Evolutionary conservation across 1,139 yeast species (phyloP).

Genomic region (Candida buenavistaensis): DNA sequence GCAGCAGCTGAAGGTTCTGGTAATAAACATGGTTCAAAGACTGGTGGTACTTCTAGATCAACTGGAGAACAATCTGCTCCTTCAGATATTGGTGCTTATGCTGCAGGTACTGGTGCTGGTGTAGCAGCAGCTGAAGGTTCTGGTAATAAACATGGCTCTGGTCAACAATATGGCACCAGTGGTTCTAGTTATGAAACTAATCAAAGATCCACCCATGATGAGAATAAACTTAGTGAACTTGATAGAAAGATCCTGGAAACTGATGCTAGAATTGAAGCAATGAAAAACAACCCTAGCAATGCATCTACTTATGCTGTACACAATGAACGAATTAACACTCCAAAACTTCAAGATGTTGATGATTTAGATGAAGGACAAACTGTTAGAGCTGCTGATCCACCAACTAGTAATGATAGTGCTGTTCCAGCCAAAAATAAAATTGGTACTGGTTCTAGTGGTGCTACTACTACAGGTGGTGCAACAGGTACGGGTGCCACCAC

Average conservation of each 20-base stretch:
- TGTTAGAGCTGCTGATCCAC: slow-evolving; percentile 4
- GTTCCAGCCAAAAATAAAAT: slow-evolving; percentile 1
- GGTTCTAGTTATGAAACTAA: no score
- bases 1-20: slow-evolving; percentile 6
- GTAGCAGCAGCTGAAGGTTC: slow-evolving; percentile 6
- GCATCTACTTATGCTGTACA: slow-evolving; percentile 19
- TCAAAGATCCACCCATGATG: no score
- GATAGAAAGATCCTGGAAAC: slow-evolving; percentile 12
- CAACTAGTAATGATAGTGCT: slow-evolving; percentile 7
- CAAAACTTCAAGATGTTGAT: slow-evolving; percentile 12
- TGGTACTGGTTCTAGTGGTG: slow-evolving; percentile 7
- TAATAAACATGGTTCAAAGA: no score
- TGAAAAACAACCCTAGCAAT: slow-evolving; percentile 13
- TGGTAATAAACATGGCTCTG: no score
- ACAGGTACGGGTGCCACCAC: no score
- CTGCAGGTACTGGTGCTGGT: slow-evolving; percentile 6
- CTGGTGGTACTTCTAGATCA: no score
- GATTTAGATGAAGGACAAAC: slow-evolving; percentile 10
- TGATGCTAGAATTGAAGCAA: slow-evolving; percentile 10
- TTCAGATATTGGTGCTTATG: no score
- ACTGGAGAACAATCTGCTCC: no score
- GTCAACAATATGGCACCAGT: no score
- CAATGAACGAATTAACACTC: slow-evolving; percentile 17
- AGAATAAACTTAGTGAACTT: slow-evolving; percentile 11
- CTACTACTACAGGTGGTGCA: slow-evolving; percentile 15